phyloP scores from a whole-genome alignment of 306 rosid species.

The Quercus dentata region DNA sequence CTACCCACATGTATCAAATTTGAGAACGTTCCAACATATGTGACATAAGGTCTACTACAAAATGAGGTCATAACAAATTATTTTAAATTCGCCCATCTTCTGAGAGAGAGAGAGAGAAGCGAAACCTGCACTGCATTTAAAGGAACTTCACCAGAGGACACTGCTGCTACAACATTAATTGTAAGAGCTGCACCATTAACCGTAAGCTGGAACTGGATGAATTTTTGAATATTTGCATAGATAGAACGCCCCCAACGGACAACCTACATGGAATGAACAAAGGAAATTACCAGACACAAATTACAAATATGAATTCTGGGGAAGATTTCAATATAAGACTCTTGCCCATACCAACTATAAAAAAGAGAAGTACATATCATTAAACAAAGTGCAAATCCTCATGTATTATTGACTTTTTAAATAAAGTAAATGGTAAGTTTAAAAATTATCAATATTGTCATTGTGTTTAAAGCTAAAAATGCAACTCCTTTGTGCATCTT shows the following conservation, averaged over 20 bases:
- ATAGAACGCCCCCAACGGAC: slow-evolving; percentile 99
- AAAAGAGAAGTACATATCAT: neutral
- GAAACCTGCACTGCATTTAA: slow-evolving; percentile 88
- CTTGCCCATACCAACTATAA: neutral
- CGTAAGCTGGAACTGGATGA: slow-evolving; percentile 96
- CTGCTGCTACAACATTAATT: slow-evolving; percentile 91
- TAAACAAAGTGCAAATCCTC: neutral
- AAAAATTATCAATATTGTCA: no score
- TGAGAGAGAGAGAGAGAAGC: slow-evolving; percentile 12
- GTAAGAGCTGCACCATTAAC: slow-evolving; percentile 97
- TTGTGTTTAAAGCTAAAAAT: no score
- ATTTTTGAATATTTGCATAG: slow-evolving; percentile 95
- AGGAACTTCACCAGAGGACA: slow-evolving; percentile 79
- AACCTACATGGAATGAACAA: slow-evolving; percentile 51
- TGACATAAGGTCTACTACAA: slow-evolving; percentile 11
- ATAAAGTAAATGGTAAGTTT: no score
- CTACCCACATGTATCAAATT: slow-evolving; percentile 7
- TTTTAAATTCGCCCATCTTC: neutral
- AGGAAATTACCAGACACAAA: slow-evolving; percentile 9
- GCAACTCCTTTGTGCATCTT: no score
- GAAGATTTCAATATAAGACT: neutral
- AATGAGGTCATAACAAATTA: neutral
- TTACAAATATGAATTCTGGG: neutral
- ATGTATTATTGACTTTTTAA: neutral
- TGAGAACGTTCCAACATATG: slow-evolving; percentile 11